A percentile compares a stretch with the other conserved stretches of the same genome.
Conservation (phyloP, 1,139 yeast species). For the Meyerozyma athensensis region DNA sequence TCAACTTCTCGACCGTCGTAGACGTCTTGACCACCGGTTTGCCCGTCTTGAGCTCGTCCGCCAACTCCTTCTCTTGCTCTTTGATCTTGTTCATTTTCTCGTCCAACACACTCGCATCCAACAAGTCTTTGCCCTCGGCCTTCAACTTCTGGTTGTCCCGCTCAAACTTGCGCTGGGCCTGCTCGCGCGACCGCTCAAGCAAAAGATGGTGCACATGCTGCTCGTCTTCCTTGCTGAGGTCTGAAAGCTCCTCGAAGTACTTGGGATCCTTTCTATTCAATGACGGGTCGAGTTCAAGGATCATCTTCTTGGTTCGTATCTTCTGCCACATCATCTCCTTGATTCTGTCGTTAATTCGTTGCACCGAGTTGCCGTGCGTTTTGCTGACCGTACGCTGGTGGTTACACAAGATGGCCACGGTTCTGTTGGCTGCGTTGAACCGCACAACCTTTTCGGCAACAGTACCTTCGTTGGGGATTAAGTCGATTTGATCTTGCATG, state of each 20-base stretch:
- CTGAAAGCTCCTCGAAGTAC: slow-evolving; percentile 69
- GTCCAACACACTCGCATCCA: slow-evolving; percentile 52
- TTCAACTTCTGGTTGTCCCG: slow-evolving; percentile 74
- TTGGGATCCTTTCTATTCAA: slow-evolving; percentile 48
- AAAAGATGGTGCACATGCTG: slow-evolving; percentile 52
- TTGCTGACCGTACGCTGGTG: slow-evolving; percentile 93
- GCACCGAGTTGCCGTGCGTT: slow-evolving; percentile 75
- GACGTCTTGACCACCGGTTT: slow-evolving; percentile 52
- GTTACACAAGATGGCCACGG: slow-evolving; percentile 93
- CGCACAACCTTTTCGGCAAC: slow-evolving; percentile 82
- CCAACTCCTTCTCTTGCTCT: slow-evolving; percentile 51
- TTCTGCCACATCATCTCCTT: slow-evolving; percentile 83
- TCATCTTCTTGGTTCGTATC: slow-evolving; percentile 66
- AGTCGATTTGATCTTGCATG: slow-evolving; percentile 90
- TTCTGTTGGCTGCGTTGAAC: slow-evolving; percentile 91
- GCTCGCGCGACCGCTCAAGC: slow-evolving; percentile 58
- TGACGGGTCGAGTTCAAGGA: slow-evolving; percentile 58
- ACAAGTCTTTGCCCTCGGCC: slow-evolving; percentile 49
- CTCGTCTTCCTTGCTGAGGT: slow-evolving; percentile 62
- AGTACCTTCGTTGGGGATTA: slow-evolving; percentile 78
- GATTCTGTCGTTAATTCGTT: slow-evolving; percentile 70
- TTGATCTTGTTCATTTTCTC: slow-evolving; percentile 57
- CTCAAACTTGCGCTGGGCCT: slow-evolving; percentile 56
- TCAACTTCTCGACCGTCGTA: slow-evolving; percentile 66
- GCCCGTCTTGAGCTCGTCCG: slow-evolving; percentile 57